A percentile compares a stretch with the other conserved stretches of the same genome.
Conservation (phyloP, 371 early-diverging fungal species). For the Umbelopsis sp. region DNA sequence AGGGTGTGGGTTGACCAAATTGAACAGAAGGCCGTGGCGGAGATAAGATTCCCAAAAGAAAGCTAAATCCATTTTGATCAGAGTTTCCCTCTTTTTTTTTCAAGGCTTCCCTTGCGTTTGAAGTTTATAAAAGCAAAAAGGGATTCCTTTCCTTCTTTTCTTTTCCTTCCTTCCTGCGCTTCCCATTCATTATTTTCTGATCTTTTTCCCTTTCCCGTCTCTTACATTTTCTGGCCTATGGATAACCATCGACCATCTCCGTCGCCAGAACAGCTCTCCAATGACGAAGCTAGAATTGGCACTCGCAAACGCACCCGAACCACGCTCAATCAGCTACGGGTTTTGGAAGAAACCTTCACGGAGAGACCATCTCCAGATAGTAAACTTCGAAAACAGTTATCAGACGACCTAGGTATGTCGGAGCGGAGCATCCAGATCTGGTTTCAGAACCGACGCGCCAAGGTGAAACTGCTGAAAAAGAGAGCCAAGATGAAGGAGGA, state of each 20-base stretch:
- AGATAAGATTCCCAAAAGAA: not conserved
- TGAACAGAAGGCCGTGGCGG: not conserved
- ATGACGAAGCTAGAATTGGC: constrained; percentile 12
- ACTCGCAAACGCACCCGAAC: constrained; percentile 75
- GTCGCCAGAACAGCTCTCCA: not conserved
- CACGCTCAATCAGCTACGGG: constrained; percentile 71
- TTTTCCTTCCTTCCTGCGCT: not conserved
- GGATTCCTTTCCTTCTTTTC: not conserved
- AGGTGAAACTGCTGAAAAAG: constrained; percentile 77
- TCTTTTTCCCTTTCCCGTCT: not conserved
- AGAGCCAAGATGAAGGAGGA: constrained; percentile 58
- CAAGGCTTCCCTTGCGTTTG: too few species aligned
- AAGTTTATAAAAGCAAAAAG: too few species aligned
- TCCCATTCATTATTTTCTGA: too few species aligned
- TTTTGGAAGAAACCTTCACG: constrained; percentile 76
- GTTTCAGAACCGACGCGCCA: constrained; percentile 99
- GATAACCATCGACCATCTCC: not conserved
- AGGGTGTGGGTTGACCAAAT: not conserved
- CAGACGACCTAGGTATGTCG: constrained; percentile 89
- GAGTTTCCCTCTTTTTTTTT: not conserved
- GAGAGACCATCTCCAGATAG: constrained; percentile 73
- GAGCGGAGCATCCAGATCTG: constrained; percentile 96
- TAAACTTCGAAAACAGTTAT: constrained; percentile 85
- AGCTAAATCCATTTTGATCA: constrained; percentile 1
- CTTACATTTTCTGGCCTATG: not conserved